Evolutionary conservation across 2,329 filamentous ascomycete genomes (phyloP), one percentile per base, ranked within the genome.

Genomic region (Trichoderma polysporum): DNA sequence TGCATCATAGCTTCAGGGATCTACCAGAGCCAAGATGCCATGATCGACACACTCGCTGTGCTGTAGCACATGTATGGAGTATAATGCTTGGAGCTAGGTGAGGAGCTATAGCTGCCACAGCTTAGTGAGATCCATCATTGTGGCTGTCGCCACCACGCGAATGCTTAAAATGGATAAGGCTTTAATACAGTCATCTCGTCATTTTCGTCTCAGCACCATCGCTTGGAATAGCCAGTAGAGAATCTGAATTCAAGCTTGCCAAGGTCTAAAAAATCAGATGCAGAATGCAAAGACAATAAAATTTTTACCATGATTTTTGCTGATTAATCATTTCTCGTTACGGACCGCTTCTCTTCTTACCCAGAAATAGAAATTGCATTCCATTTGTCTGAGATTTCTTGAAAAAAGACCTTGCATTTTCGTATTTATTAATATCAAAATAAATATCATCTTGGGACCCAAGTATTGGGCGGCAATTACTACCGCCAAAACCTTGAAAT

Each of bases 71-170:
- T 62, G n/a, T 17, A 39, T 4, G 33, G 45, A 22, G 25, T 17
- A n/a, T n/a, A 7, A 27, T 29, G 12, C 33, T 50, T 15, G 29
- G 27, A 62, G 59, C 33, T 53, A 62, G 35, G n/a, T n/a, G n/a
- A n/a, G 19, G 25, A n/a, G 33, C 49, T 45, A 31, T 22, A 33
- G 35, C 47, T 50, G 35, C 25, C 13, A 41, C 60, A 45, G 49
- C 49, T 54, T 41, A 63, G 59, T 62, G 47, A 62, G 59, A 62
- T 53, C 25, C 56, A 59, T 29, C 54, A 39, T 41, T 35, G 54
- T 39, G 54, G 56, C 56, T 31, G 56, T 33, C 37, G 59, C 59
- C 59, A 62, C 59, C 45, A 22, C 47, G 53, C 33, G 25, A 41
- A 8, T 19, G n/a, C 35, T 39, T 25, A 22, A 50, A 53, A 53